Evolutionary conservation across 2,329 filamentous ascomycete species (phyloP).

Genomic region (Aspergillus quadrilineatus): DNA sequence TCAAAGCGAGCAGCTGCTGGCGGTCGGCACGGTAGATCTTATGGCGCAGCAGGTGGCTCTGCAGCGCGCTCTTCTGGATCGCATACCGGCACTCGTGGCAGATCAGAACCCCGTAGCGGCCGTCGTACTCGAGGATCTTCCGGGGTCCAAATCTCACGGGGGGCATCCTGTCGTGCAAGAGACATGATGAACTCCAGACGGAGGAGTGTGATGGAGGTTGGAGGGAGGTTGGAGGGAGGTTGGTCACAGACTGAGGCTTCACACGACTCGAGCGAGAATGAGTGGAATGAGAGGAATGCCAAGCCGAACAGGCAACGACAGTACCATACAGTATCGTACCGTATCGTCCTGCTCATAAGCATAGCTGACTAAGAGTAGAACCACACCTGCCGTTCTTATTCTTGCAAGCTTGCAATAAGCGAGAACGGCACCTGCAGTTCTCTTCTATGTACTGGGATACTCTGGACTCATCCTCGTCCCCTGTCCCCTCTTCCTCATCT

Average conservation of each 20-base stretch:
- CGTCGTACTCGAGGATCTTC: conserved; percentile 6
- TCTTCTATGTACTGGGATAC: too few relatives aligned
- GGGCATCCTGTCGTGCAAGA: neutral
- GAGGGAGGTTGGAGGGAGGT: neutral
- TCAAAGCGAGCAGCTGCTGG: neutral
- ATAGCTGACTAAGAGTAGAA: neutral
- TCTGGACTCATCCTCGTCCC: too few relatives aligned
- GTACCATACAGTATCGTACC: too few relatives aligned
- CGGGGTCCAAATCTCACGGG: conserved; percentile 1
- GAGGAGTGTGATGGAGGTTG: neutral
- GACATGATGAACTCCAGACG: neutral
- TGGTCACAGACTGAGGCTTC: too few relatives aligned
- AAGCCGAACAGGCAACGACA: too few relatives aligned
- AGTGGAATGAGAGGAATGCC: too few relatives aligned
- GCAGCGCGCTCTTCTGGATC: conserved; percentile 13
- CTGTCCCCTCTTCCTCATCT: too few relatives aligned
- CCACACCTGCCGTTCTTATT: neutral
- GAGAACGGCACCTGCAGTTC: neutral
- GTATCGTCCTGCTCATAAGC: too few relatives aligned
- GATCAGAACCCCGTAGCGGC: conserved; percentile 6
- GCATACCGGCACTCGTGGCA: conserved; percentile 13
- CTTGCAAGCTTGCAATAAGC: neutral
- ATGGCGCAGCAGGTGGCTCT: conserved; percentile 14
- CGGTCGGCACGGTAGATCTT: conserved; percentile 13
- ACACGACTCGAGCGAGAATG: too few relatives aligned